Conservation (phyloP, 495 filamentous ascomycete species). For the Thozetella sp. region DNA sequence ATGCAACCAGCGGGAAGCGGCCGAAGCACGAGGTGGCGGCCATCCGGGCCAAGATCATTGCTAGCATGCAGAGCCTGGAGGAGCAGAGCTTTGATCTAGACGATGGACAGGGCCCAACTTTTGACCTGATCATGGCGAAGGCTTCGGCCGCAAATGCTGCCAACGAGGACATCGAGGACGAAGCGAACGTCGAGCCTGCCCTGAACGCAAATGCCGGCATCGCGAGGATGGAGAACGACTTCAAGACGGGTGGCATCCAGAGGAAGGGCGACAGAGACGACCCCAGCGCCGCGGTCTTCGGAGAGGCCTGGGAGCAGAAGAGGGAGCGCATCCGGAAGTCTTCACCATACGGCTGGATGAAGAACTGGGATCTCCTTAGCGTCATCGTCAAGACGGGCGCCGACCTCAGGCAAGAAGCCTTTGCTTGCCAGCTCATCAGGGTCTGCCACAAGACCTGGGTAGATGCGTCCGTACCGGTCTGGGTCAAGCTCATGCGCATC, state of each 20-base stretch:
- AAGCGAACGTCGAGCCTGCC: constrained; percentile 35
- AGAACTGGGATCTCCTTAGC: constrained; percentile 78
- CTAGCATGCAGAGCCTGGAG: constrained; percentile 81
- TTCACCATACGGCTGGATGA: constrained; percentile 77
- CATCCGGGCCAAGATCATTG: constrained; percentile 76
- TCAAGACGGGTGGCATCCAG: constrained; percentile 75
- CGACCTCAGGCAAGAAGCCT: constrained; percentile 76
- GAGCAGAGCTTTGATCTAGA: constrained; percentile 73
- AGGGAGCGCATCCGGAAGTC: constrained; percentile 75
- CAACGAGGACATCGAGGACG: constrained; percentile 42
- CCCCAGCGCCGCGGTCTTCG: constrained; percentile 78
- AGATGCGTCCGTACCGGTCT: constrained; percentile 70
- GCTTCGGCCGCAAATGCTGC: constrained; percentile 34
- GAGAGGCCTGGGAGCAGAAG: constrained; percentile 75
- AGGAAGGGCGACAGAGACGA: constrained; percentile 77
- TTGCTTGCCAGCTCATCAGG: constrained; percentile 75
- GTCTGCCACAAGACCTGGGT: constrained; percentile 77
- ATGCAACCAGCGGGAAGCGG: constrained; percentile 70
- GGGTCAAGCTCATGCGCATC: constrained; percentile 80
- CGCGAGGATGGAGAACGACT: constrained; percentile 79
- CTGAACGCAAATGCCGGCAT: constrained; percentile 67
- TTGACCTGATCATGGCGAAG: constrained; percentile 72
- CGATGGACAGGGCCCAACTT: constrained; percentile 62
- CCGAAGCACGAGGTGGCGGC: constrained; percentile 73
- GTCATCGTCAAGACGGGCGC: constrained; percentile 82